These are phyloP conservation scores for Urochloa ruziziensis DNA, from an alignment of 176 grass and related monocot genomes.

Conservation along the genomic window DNA sequence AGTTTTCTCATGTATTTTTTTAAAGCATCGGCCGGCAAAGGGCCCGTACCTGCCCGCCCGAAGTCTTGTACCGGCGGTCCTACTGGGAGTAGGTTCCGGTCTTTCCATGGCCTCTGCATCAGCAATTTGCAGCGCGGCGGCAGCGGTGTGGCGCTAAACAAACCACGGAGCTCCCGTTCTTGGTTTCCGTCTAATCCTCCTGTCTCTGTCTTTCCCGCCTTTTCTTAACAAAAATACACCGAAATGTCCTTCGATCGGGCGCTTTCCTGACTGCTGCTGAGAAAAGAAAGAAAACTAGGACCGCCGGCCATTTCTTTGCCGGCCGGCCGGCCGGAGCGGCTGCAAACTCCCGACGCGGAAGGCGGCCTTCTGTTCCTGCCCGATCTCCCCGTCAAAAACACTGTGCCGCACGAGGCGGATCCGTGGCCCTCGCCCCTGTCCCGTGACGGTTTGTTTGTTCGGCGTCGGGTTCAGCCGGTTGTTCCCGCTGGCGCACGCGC, in stretches of 20 bases:
- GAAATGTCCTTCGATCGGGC: not conserved
- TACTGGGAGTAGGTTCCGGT: not conserved
- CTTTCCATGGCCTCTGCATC: not conserved
- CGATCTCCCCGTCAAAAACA: not conserved
- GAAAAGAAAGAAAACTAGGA: not conserved
- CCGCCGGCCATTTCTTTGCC: not conserved
- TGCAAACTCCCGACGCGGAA: not conserved
- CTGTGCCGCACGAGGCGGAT: not conserved
- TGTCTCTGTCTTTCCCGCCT: not conserved
- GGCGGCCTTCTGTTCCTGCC: not conserved
- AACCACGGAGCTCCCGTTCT: not conserved
- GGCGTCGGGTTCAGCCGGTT: not conserved
- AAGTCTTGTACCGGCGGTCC: not conserved
- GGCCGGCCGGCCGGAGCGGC: not conserved
- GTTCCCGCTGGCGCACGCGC: not conserved
- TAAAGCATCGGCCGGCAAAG: not conserved
- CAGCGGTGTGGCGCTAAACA: constrained; percentile 2
- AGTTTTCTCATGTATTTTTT: no score
- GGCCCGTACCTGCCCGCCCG: not conserved
- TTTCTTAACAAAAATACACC: not conserved
- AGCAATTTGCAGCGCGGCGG: not conserved
- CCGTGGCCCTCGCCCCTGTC: not conserved
- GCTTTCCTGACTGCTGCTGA: not conserved
- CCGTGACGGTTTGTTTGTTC: not conserved
- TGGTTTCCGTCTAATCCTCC: constrained; percentile 5